Evolutionary conservation across 345 rosid species (phyloP).

Genomic region (Populus nigra): DNA sequence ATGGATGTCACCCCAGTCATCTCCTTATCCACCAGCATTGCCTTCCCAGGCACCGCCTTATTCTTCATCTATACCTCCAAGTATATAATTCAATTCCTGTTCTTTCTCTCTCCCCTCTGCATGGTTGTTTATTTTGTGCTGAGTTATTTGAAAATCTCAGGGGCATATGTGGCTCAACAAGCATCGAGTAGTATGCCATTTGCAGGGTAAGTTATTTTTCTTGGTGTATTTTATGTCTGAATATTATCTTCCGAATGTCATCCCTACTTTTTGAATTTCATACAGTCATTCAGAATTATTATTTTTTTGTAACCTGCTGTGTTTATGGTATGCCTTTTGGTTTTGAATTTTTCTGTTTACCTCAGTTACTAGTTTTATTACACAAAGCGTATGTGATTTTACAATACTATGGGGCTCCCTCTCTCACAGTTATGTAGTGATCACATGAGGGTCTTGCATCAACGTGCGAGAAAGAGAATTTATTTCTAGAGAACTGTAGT

Average conservation of each 20-base stretch:
- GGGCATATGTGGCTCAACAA: slow-evolving; percentile 54
- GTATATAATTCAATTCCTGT: slow-evolving; percentile 41
- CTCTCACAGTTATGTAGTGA: too few species aligned
- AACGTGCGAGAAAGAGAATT: too few species aligned
- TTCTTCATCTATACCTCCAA: slow-evolving; percentile 50
- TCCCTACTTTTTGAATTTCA: background rate
- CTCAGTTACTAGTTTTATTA: too few species aligned
- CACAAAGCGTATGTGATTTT: too few species aligned
- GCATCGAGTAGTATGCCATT: slow-evolving; percentile 44
- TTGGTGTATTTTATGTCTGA: background rate
- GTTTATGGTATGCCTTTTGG: too few species aligned
- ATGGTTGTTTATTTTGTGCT: background rate
- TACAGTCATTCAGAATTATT: background rate
- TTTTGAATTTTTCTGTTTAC: too few species aligned
- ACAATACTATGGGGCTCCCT: too few species aligned
- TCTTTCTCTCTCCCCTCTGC: background rate
- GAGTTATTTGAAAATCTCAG: slow-evolving; percentile 41
- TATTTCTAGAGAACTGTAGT: too few species aligned
- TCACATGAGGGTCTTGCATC: too few species aligned
- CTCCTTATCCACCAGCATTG: slow-evolving; percentile 41
- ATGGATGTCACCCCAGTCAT: slow-evolving; percentile 48
- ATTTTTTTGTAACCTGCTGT: too few species aligned
- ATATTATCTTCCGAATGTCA: background rate
- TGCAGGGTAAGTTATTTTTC: slow-evolving; percentile 44
- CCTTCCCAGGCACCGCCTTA: slow-evolving; percentile 42